Evolutionary conservation across 305 asterid species (phyloP), one percentile per base, ranked within the genome.

Genomic region (Fraxinus velutina): DNA sequence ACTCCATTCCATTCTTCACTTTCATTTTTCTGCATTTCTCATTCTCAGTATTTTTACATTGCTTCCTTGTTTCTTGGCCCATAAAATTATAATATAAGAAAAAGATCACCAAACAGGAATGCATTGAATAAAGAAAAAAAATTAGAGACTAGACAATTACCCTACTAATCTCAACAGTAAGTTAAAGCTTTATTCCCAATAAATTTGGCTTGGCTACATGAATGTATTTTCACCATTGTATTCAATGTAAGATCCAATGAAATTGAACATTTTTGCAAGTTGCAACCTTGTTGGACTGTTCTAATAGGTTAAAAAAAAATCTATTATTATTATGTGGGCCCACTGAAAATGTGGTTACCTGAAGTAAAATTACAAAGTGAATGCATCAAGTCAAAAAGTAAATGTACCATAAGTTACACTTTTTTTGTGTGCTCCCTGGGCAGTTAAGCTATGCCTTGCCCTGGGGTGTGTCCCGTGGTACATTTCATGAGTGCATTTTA

Each of bases 1-100:
- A 2, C 42, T 70, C 4, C 22, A 70, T 76, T 68, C 52, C 76
- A 74, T 22, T 75, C 57, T 62, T 75, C 75, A 22, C 71, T 76
- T 17, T 15, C 76, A 21, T 34, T 70, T 17, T 24, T 55, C 47
- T 50, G n/a, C 5, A 4, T 10, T 71, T 70, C 9, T 12, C 22
- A 3, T 70, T 29, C 39, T 60, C 12, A 60, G 15, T 60, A 21
- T 19, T 21, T 60, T 7, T 60, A 2, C 15, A 8, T 21, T 73
- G 37, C n/a, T 68, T 6, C 4, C 71, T 52, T 52, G 34, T 55
- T 37, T 44, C 33, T 62, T 22, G 32, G 72, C 33, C 72, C n/a
- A 22, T 29, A 22, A 22, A 62, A 62, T 9, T 62, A 62, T 22
- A 22, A 2, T 1, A 62, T 62, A 22, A 57, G 68, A 17, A 57